These are phyloP conservation scores for Plasmodiophora brassicae DNA, from an alignment of 208 protist genomes.

Conservation along the genomic window DNA sequence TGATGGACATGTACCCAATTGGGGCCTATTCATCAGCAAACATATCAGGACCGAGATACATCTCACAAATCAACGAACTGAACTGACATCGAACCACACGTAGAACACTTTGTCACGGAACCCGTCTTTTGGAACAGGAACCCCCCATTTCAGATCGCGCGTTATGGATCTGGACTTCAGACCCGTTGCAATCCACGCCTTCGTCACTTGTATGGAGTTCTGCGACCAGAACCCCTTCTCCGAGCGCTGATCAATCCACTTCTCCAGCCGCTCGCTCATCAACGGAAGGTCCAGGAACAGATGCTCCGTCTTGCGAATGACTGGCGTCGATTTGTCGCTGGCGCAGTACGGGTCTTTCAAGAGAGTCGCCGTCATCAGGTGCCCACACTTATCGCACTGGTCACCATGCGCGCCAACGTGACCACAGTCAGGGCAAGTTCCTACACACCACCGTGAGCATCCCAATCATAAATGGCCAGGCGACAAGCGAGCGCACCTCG, in stretches of 20 bases:
- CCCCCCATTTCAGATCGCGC: slow-evolving; percentile 74
- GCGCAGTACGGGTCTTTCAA: slow-evolving; percentile 57
- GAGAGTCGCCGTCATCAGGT: slow-evolving; percentile 62
- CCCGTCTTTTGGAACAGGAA: slow-evolving; percentile 63
- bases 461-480: slow-evolving; percentile 29
- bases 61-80: background rate
- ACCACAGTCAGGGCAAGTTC: slow-evolving; percentile 64
- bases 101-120: slow-evolving; percentile 74
- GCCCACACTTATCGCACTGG: slow-evolving; percentile 71
- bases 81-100: slow-evolving; percentile 71
- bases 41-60: background rate
- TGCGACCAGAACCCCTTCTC: slow-evolving; percentile 51
- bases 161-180: slow-evolving; percentile 71
- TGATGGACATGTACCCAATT: slow-evolving; percentile 77
- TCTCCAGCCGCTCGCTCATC: slow-evolving; percentile 44
- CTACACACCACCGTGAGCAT: slow-evolving; percentile 34
- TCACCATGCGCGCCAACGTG: slow-evolving; percentile 70
- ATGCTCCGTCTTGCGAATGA: slow-evolving; percentile 54
- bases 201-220: slow-evolving; percentile 59
- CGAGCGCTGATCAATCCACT: slow-evolving; percentile 48
- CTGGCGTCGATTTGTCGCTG: background rate
- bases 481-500: slow-evolving; percentile 49
- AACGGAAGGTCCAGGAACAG: slow-evolving; percentile 64
- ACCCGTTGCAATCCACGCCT: slow-evolving; percentile 65
- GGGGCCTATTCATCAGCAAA: slow-evolving; percentile 53